Evolutionary conservation across 331 rosid species (phyloP), one percentile per base, ranked within the genome.

Genomic region (Malus hybrid): DNA sequence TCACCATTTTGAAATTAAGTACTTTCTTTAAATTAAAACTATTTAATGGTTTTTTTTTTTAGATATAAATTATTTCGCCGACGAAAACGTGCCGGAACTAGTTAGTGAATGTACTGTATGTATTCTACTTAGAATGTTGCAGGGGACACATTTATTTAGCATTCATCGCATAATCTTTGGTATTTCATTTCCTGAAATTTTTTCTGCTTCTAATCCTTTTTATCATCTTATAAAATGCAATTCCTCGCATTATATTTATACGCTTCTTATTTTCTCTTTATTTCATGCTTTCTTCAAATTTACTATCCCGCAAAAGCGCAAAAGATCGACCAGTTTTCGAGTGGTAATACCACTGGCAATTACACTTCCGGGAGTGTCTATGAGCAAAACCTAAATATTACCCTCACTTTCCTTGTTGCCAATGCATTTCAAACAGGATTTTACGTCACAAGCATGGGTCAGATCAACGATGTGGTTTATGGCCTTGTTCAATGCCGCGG

Each of bases 401-500:
- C 77, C 28, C 79, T 80, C 61, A 26, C 44, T 44, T 73, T 16
- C 26, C 77, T 80, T 36, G 75, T 83, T 33, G 62, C 80, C 66
- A 76, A 48, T 46, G 74, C 71, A 55, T 80, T 79, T 48, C 71
- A 22, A 22, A 60, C 55, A 29, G 79, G 82, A 16, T 82, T 73
- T 68, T 65, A 71, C 55, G 22, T 33, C 42, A 58, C 71, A 6
- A 62, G 46, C 3, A 24, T 30, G 12, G 80, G 82, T 63, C 79
- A 79, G 56, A 64, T 57, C 32, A 66, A 19, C 7, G 66, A 83
- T 46, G 32, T 12, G 19, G 79, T 73, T 33, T 79, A 76, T 24
- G 82, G 80, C 66, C 77, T 66, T 70, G 50, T 83, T 11, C 75
- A 77, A 55, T 83, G 87, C 82, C 69, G 29, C 6, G 77, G 82